Evolutionary conservation across 2,329 filamentous ascomycete species (phyloP).

Genomic region (Aspergillus thermomutatus): DNA sequence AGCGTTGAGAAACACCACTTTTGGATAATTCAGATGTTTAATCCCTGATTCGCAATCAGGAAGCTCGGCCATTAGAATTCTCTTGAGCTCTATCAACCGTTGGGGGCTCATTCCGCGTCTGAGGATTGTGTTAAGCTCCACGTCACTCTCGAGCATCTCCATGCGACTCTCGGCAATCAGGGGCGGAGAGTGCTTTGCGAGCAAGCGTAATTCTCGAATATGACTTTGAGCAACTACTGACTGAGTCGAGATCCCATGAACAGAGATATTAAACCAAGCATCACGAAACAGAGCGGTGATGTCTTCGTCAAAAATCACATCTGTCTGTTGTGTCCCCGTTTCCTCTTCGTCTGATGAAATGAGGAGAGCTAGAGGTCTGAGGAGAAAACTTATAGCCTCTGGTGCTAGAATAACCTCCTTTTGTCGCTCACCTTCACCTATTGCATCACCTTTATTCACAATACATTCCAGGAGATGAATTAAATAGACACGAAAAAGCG

Average conservation of each 20-base stretch:
- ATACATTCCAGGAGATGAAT: constrained; percentile 80
- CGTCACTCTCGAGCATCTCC: constrained; percentile 90
- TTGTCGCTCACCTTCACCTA: constrained; percentile 70
- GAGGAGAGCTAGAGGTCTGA: constrained; percentile 82
- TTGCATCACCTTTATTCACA: constrained; percentile 84
- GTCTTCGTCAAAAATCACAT: constrained; percentile 58
- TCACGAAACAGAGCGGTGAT: constrained; percentile 74
- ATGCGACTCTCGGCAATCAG: constrained; percentile 84
- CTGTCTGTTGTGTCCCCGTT: constrained; percentile 24
- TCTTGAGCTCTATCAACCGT: constrained; percentile 71
- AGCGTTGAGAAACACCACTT: constrained; percentile 87
- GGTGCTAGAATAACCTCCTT: constrained; percentile 79
- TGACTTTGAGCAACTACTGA: constrained; percentile 72
- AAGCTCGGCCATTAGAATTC: constrained; percentile 68
- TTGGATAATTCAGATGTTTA: constrained; percentile 77
- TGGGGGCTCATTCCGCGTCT: constrained; percentile 79
- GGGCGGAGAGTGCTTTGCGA: constrained; percentile 84
- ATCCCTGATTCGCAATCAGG: constrained; percentile 76
- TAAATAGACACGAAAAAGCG: constrained; percentile 78
- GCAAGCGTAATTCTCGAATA: constrained; percentile 70
- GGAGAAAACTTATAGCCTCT: constrained; percentile 79
- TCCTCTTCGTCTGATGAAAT: constrained; percentile 54
- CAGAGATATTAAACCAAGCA: constrained; percentile 96
- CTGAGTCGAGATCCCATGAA: constrained; percentile 80
- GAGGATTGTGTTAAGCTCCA: constrained; percentile 92